phyloP scores from a whole-genome alignment of 1,284 basidiomycete genomes.

The Gomphus bonarii region DNA sequence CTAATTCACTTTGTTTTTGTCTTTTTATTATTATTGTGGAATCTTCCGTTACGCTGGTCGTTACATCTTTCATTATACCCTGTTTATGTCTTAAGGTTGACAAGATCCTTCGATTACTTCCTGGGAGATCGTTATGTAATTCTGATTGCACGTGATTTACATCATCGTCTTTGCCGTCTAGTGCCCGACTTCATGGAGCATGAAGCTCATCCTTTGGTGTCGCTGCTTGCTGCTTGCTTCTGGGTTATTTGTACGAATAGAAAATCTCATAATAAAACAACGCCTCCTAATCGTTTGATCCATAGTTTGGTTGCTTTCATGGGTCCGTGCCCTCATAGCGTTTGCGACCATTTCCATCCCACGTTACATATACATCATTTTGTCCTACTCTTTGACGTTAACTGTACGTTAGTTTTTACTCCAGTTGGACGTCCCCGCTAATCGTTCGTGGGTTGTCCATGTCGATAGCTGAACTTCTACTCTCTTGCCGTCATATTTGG shows the following conservation, averaged over 20 bases:
- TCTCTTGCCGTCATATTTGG: slow-evolving; percentile 72
- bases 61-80: neutral
- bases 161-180: neutral
- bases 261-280: slow-evolving; percentile 5
- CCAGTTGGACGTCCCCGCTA: slow-evolving; percentile 1
- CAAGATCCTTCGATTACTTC: too few relatives aligned
- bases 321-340: slow-evolving; percentile 58
- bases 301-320: slow-evolving; percentile 72
- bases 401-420: slow-evolving; percentile 37
- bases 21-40: neutral
- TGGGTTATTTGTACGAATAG: slow-evolving; percentile 64
- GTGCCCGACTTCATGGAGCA: neutral
- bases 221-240: slow-evolving; percentile 73
- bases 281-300: slow-evolving; percentile 10
- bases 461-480: slow-evolving; percentile 72
- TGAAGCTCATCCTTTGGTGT: slow-evolving; percentile 55
- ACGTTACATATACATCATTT: slow-evolving; percentile 60
- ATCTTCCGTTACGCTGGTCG: neutral
- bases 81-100: too few relatives aligned
- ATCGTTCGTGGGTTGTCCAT: slow-evolving; percentile 1
- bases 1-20: neutral
- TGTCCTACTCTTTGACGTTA: slow-evolving; percentile 85
- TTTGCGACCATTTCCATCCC: slow-evolving; percentile 78
- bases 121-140: too few relatives aligned
- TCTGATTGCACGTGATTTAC: neutral